phyloP scores from a whole-genome alignment of 148 eudicot species.

The Cornus kousa region DNA sequence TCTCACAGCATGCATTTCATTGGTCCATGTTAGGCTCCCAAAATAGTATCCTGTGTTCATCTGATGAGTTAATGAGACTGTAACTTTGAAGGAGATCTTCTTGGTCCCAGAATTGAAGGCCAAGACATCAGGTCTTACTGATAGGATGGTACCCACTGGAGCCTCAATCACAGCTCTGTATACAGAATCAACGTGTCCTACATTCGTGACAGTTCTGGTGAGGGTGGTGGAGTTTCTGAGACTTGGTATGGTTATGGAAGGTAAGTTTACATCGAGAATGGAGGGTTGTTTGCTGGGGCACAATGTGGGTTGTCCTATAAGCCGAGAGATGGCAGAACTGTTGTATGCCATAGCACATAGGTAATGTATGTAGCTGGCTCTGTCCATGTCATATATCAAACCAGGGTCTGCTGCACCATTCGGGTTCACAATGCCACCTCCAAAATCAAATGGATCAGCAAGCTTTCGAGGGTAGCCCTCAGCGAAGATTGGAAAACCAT shows the following conservation, averaged over 20 bases:
- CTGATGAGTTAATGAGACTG: conserved; percentile 4
- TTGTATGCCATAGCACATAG: conserved; percentile 24
- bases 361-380: conserved; percentile 15
- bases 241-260: conserved; percentile 26
- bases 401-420: conserved; percentile 24
- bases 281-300: conserved; percentile 9
- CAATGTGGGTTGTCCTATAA: neutral
- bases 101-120: conserved; percentile 15
- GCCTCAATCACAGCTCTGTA: conserved; percentile 19
- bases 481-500: conserved; percentile 24
- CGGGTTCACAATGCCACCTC: conserved; percentile 30
- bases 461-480: conserved; percentile 18
- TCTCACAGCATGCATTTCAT: conserved; percentile 21
- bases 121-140: conserved; percentile 15
- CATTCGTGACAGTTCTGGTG: conserved; percentile 27
- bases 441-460: conserved; percentile 32
- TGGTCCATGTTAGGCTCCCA: conserved; percentile 27
- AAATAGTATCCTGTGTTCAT: conserved; percentile 14
- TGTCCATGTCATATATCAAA: conserved; percentile 24
- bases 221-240: conserved; percentile 19
- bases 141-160: conserved; percentile 17
- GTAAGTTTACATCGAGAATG: conserved; percentile 13
- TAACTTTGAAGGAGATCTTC: conserved; percentile 17
- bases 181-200: conserved; percentile 15
- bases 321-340: conserved; percentile 6